These are phyloP conservation scores for Aspergillus egyptiacus DNA, from an alignment of 495 filamentous ascomycete genomes.

Conservation along the genomic window DNA sequence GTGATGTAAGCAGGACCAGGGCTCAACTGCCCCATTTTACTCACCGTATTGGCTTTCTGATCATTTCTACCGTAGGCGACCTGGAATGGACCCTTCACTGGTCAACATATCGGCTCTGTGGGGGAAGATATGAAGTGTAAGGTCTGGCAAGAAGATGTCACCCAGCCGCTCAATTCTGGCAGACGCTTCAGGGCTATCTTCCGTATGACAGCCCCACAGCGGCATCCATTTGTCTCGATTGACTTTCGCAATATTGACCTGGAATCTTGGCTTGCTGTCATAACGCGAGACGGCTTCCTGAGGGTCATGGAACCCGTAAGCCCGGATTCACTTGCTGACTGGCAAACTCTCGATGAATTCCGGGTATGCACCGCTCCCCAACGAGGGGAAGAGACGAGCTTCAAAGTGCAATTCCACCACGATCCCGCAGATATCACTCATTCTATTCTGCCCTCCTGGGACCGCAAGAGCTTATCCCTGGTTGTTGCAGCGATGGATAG, in stretches of 20 bases:
- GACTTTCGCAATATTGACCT: constrained; percentile 69
- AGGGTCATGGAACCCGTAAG: constrained; percentile 80
- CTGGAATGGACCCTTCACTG: constrained; percentile 65
- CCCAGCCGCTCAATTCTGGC: constrained; percentile 61
- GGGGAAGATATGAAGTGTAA: constrained; percentile 83
- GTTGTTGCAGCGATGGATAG: constrained; percentile 78
- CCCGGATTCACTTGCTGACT: constrained; percentile 73
- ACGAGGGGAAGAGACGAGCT: constrained; percentile 77
- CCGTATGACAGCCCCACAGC: constrained; percentile 49
- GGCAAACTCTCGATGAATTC: constrained; percentile 65
- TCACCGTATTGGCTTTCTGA: constrained; percentile 4
- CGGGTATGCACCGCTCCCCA: constrained; percentile 53
- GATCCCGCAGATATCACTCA: constrained; percentile 72
- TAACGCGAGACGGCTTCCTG: constrained; percentile 73
- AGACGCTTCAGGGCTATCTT: constrained; percentile 68
- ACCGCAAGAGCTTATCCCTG: constrained; percentile 63
- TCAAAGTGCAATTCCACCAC: constrained; percentile 79
- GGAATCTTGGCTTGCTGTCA: constrained; percentile 74
- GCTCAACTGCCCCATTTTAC: not conserved
- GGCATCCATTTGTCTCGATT: constrained; percentile 67
- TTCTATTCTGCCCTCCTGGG: constrained; percentile 68
- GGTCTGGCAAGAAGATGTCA: constrained; percentile 83
- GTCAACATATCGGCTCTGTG: constrained; percentile 61
- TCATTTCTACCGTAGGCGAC: constrained; percentile 52
- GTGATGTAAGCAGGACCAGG: constrained; percentile 56